Evolutionary conservation across 352 stramenopile genomes (phyloP), one percentile per base, ranked within the genome.

Genomic region (Phytophthora hibernalis): DNA sequence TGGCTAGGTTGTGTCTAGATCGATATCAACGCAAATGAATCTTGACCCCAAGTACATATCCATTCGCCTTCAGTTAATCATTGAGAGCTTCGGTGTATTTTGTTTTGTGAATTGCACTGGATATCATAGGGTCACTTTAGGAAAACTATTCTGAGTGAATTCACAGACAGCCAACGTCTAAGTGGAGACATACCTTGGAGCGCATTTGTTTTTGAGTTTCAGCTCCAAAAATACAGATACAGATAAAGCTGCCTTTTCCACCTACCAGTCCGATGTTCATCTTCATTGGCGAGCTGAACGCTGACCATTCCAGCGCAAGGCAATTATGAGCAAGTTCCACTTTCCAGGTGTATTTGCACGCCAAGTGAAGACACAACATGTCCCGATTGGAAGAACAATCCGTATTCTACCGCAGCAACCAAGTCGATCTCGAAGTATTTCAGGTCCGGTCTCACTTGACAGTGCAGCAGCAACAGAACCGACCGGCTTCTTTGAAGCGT

Each of bases 401-500:
- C 54, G 20, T 9, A 61, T 61, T 42, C 40, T 61, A 26, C 54
- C 54, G 2, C 37, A 61, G 16, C 15, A 38, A 9, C 38, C 22
- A 38, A 51, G 24, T 13, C 15, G 31, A 8, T 5, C 22, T 35
- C 45, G 8, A 20, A 10, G 22, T 52, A n/a, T 9, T 18, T 16
- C 24, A 31, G 26, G 18, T 30, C 11, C 38, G 22, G 12, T 15
- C 8, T 5, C 26, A 5, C 13, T 16, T 22, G 16, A 40, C 6
- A 16, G 13, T 7, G 13, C 15, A 12, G n/a, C 26, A 31, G n/a
- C 26, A 15, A 21, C 5, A 54, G 24, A 43, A 13, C 26, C 53
- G 20, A 26, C 28, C 26, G 22, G 9, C 15, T 80, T 83, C 10
- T 31, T 61, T 2, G 22, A 70, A 15, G 50, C 53, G 0, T 79